Percentiles rank a stretch among this genome's conserved stretches.
Conservation (phyloP, 352 stramenopile species). For the Pythium angustatum region DNA sequence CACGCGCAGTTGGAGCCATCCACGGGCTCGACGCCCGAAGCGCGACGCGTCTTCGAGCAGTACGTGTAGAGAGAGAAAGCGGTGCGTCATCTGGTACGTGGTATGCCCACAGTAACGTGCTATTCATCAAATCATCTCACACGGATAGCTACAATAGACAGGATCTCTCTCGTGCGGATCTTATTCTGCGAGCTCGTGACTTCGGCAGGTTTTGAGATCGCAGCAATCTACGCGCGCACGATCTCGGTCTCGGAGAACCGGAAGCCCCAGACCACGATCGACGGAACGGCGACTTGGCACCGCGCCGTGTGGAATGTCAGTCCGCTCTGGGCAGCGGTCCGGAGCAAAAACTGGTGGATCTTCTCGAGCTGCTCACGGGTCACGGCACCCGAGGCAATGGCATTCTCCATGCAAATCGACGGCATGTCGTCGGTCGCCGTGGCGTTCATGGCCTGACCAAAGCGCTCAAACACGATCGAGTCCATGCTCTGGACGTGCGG, state of each 20-base stretch:
- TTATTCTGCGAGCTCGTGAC: too few relatives aligned
- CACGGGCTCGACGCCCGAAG: not conserved
- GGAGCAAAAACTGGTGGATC: constrained; percentile 1
- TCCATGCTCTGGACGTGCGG: not conserved
- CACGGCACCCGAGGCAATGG: not conserved
- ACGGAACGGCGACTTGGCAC: not conserved
- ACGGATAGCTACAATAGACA: too few relatives aligned
- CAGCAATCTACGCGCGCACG: too few relatives aligned
- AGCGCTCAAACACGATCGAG: constrained; percentile 1
- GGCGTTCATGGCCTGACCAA: not conserved
- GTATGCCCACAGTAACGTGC: too few relatives aligned
- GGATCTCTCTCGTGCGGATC: too few relatives aligned
- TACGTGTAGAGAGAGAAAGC: too few relatives aligned
- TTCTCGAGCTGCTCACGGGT: constrained; percentile 1
- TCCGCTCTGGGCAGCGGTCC: not conserved
- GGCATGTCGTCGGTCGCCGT: not conserved
- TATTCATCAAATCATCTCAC: too few relatives aligned
- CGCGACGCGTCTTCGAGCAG: not conserved
- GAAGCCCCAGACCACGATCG: constrained; percentile 8
- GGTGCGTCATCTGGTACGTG: too few relatives aligned
- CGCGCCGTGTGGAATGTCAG: not conserved
- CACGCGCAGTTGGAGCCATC: not conserved
- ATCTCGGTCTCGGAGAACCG: constrained; percentile 5
- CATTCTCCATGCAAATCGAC: not conserved
- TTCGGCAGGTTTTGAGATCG: too few relatives aligned